A percentile compares a stretch with the other conserved stretches of the same genome.
Conservation (phyloP, 768 basidiomycete species). For the Nevesoporus exiguus region DNA sequence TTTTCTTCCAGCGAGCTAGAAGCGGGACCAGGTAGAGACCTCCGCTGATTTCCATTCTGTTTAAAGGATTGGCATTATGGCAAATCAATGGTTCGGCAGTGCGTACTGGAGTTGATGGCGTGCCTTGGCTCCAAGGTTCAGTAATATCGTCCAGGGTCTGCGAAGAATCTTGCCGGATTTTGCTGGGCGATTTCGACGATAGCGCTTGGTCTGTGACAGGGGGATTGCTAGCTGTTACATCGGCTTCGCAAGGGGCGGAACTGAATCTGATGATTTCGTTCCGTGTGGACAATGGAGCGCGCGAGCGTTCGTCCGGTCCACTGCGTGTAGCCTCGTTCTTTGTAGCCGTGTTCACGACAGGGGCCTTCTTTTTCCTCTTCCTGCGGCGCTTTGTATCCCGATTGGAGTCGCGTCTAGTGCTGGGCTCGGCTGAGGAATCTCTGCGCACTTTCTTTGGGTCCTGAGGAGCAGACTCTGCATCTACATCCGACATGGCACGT, state of each 20-base stretch:
- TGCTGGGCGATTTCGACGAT: background rate
- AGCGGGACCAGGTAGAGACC: background rate
- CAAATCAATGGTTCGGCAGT: background rate
- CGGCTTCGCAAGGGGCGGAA: conserved; percentile 17
- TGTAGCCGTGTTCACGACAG: conserved; percentile 14
- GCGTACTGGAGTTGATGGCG: conserved; percentile 17
- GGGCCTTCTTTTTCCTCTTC: conserved; percentile 29
- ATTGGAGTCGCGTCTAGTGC: conserved; percentile 15
- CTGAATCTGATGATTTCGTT: conserved; percentile 29
- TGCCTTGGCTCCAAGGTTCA: background rate
- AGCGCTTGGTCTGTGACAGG: background rate
- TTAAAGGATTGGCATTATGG: conserved; percentile 6
- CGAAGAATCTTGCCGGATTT: background rate
- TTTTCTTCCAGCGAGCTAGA: conserved; percentile 12
- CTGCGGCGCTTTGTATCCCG: conserved; percentile 27
- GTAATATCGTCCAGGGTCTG: background rate
- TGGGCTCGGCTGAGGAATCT: conserved; percentile 17
- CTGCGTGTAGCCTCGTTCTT: conserved; percentile 13
- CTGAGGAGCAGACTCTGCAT: conserved; percentile 19
- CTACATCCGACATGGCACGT: conserved; percentile 24
- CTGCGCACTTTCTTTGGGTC: conserved; percentile 25
- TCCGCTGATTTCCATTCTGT: conserved; percentile 7
- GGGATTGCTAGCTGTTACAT: background rate
- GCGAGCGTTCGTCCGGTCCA: conserved; percentile 10
- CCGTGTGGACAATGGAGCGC: conserved; percentile 18